Base-by-base conservation (phyloP, 305 asterid genomes). In the Rubia balearica region DNA sequence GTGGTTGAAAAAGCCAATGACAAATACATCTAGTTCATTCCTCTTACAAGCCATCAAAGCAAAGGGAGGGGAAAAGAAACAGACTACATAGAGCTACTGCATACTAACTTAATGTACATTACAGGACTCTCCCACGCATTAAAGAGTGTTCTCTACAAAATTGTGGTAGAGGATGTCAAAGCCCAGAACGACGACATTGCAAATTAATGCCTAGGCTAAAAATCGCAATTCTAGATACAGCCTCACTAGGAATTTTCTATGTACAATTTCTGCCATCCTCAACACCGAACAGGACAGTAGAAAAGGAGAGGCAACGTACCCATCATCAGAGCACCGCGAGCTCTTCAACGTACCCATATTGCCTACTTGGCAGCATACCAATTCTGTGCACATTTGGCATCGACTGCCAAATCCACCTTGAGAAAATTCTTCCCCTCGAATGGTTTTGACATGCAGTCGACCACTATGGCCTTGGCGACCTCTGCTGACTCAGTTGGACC, bases 321-420 rank as follows among this genome's bases (percentile, higher is more conserved):
- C 55, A 12, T n/a, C 68, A 61, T 61, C 38, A 43, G 45, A 43
- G 46, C 62, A 45, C 21, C 69, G 65, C 38, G 8, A 19, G 60
- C 22, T 61, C 62, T 61, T 56, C 42, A 41, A 46, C 22, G 41
- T 38, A 17, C 41, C 7, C 6, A 45, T 38, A 19, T 27, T 21
- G 27, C 48, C 87, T 94, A 94, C 90, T 91, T 94, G 81, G 96
- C 99, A 67, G 90, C 73, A 75, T 94, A 91, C 99, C 99, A 94
- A 83, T 84, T 89, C 75, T 85, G 80, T n/a, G 96, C 99, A 74
- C 88, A 94, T 80, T 94, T 94, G 46, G 99, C 98, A 82, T 94
- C 99, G 65, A 94, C 99, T 10, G 97, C 82, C 49, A 94, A 82
- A 82, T 67, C 99, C 38, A 94, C 99, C 79, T 82, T 83, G 48